Percentiles rank a stretch among this genome's conserved stretches.
These are phyloP conservation scores for Henckelia pumila DNA, from an alignment of 257 asterid genomes.

Conservation along the genomic window DNA sequence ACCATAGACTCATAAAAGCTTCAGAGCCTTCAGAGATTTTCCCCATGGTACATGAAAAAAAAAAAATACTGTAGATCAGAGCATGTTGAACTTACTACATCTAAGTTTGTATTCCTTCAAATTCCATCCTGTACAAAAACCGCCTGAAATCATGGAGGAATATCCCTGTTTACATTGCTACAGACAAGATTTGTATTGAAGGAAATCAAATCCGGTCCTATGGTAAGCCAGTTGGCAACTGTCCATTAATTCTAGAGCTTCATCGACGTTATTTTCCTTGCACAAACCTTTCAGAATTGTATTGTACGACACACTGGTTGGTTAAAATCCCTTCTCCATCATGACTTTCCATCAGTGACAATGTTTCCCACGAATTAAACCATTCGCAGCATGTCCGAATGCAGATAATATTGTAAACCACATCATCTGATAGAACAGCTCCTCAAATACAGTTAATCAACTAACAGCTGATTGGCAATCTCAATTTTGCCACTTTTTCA, in stretches of 20 bases:
- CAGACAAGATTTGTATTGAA: constrained; percentile 53
- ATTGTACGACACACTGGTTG: constrained; percentile 47
- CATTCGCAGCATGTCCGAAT: constrained; percentile 38
- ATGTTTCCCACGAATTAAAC: constrained; percentile 43
- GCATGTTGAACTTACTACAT: constrained; percentile 48
- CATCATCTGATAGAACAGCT: constrained; percentile 40
- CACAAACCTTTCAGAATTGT: constrained; percentile 54
- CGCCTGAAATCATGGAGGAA: constrained; percentile 31
- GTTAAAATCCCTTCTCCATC: constrained; percentile 44
- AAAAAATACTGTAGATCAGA: constrained; percentile 49
- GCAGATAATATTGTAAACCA: constrained; percentile 44
- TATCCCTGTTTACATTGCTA: constrained; percentile 50
- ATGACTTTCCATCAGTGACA: constrained; percentile 35
- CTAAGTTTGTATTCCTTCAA: constrained; percentile 42
- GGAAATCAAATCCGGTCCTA: constrained; percentile 55
- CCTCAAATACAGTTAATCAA: constrained; percentile 28
- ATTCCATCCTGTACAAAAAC: constrained; percentile 44
- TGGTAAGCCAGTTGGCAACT: constrained; percentile 37
- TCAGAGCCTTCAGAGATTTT: constrained; percentile 33
- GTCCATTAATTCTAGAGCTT: constrained; percentile 42
- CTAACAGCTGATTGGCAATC: constrained; percentile 34
- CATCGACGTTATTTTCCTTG: constrained; percentile 37
- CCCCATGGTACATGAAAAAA: constrained; percentile 33
- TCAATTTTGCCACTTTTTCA: constrained; percentile 47
- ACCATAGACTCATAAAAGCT: constrained; percentile 45